These are phyloP conservation scores for Phaeodactylum tricornutum DNA, from an alignment of 108 stramenopile genomes.

Conservation along the genomic window DNA sequence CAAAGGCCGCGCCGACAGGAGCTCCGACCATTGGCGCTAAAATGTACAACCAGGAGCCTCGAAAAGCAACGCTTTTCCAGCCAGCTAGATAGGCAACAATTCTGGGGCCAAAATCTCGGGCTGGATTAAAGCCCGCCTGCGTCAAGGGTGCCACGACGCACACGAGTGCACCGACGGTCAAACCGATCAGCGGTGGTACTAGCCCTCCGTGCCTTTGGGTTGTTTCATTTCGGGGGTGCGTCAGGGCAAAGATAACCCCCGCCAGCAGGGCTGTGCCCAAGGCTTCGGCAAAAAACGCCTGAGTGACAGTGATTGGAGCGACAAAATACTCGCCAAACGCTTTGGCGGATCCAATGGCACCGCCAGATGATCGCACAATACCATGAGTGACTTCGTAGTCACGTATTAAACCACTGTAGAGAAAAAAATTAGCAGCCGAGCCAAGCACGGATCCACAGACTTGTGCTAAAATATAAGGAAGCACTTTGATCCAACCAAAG, in stretches of 20 bases:
- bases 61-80: conserved; percentile 43
- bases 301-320: conserved; percentile 14
- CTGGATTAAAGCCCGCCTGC: conserved; percentile 62
- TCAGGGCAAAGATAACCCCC: conserved; percentile 44
- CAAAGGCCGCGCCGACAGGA: conserved; percentile 28
- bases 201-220: conserved; percentile 12
- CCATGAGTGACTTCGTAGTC: conserved; percentile 21
- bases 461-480: conserved; percentile 33
- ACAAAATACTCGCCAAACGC: conserved; percentile 42
- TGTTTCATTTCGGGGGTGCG: conserved; percentile 28
- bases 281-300: conserved; percentile 34
- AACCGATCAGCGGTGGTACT: conserved; percentile 39
- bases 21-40: conserved; percentile 44
- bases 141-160: conserved; percentile 42
- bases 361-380: conserved; percentile 19
- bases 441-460: conserved; percentile 29
- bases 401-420: conserved; percentile 25
- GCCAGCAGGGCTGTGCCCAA: conserved; percentile 37
- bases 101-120: conserved; percentile 57
- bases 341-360: conserved; percentile 27
- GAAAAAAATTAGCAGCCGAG: conserved; percentile 18
- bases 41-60: conserved; percentile 50
- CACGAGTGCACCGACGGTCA: conserved; percentile 35
- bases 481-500: conserved; percentile 20
- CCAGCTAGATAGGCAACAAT: conserved; percentile 47